Evolutionary conservation across 2,329 filamentous ascomycete species (phyloP), one percentile per base, ranked within the genome.

Genomic region (Gremmenia infestans): DNA sequence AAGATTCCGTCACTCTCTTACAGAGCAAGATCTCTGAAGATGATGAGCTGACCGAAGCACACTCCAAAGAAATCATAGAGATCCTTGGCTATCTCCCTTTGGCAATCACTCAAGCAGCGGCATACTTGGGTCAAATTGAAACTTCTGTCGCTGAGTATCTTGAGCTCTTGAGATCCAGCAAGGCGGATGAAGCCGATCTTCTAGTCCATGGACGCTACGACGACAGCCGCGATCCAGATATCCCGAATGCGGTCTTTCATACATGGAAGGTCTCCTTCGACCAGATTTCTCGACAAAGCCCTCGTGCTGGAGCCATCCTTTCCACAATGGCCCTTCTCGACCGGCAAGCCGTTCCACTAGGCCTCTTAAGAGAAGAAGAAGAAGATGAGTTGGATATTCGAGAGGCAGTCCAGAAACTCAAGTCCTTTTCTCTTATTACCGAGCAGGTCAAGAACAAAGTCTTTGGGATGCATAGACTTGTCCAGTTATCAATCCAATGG

Each of bases 191-290:
- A 28, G 8, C n/a, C 14, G 53, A 55, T 14, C 66, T 71, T 32
- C 53, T 72, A 5, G 50, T 65, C 17, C 9, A 63, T 39, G 67
- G 73, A 14, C 48, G 11, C 12, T 60, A 60, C n/a, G 62, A 72
- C 17, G 56, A 69, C 6, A 68, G 70, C 6, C 66, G 72, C 22
- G 71, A 74, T 49, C 3, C 32, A 14, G 63, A 56, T 19, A 64
- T 65, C 19, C 58, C 56, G 12, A 70, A 73, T 50, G 67, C 72
- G 0, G 60, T 74, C 3, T 62, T 71, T 1, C 50, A 55, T 0
- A 73, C 71, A 1, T 74, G 67, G 71, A 69, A 71, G 40, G 60
- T 69, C 5, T 67, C 65, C 0, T 70, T 71, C 43, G 60, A 69
- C 11, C 52, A 73, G 17, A 72, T 77, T 42, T 54, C 56, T 1